Conservation (phyloP, 305 asterid species). For the Solanum hybrid region DNA sequence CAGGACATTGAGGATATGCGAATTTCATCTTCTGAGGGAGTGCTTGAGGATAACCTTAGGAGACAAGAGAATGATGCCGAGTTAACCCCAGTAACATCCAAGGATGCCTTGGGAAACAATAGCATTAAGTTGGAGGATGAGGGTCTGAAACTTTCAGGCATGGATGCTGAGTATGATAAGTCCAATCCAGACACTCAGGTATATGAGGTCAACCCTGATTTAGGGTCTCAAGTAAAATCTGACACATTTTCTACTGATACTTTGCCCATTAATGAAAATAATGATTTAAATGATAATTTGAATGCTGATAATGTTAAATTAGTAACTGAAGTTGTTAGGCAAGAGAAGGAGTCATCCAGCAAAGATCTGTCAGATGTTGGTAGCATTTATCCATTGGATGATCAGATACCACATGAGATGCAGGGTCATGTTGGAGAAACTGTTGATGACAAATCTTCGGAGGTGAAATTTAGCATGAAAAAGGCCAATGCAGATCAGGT, state of each 20-base stretch:
- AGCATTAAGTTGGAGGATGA: slow-evolving; percentile 9
- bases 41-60: not conserved
- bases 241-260: slow-evolving; percentile 21
- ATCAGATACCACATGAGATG: slow-evolving; percentile 11
- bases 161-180: slow-evolving; percentile 11
- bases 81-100: not conserved
- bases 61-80: slow-evolving; percentile 2
- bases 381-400: slow-evolving; percentile 10
- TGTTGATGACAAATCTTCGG: slow-evolving; percentile 11
- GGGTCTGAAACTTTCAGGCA: slow-evolving; percentile 7
- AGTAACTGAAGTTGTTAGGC: slow-evolving; percentile 26
- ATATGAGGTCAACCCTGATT: slow-evolving; percentile 21
- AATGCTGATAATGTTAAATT: slow-evolving; percentile 23
- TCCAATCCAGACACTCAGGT: slow-evolving; percentile 20
- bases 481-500: slow-evolving; percentile 16
- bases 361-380: slow-evolving; percentile 15
- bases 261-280: slow-evolving; percentile 12
- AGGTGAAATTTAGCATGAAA: slow-evolving; percentile 16
- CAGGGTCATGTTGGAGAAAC: slow-evolving; percentile 20
- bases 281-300: slow-evolving; percentile 15
- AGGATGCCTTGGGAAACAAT: not conserved
- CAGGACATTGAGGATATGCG: not conserved
- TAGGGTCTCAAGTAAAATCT: slow-evolving; percentile 28
- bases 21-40: not conserved
- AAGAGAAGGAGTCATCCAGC: slow-evolving; percentile 14